phyloP scores from a whole-genome alignment of 2,329 filamentous ascomycete genomes.

The Fusarium albosuccineum region DNA sequence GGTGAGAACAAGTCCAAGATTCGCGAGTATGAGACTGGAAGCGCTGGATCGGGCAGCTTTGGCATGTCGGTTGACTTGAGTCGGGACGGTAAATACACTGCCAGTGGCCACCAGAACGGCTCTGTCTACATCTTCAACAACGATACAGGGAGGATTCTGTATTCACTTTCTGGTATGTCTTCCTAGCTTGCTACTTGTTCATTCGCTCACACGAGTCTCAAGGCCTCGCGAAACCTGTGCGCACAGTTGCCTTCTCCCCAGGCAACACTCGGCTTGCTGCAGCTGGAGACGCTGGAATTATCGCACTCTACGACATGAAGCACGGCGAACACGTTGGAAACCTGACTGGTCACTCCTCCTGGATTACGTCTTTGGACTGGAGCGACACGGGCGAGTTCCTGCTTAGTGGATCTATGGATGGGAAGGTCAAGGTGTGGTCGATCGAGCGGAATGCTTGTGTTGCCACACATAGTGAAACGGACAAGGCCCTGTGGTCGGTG shows the following conservation, averaged over 20 bases:
- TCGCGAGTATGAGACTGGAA: constrained; percentile 84
- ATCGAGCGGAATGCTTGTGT: constrained; percentile 87
- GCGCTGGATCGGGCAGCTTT: constrained; percentile 82
- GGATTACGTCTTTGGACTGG: constrained; percentile 94
- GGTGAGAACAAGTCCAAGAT: constrained; percentile 72
- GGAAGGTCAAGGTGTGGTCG: constrained; percentile 96
- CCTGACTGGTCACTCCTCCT: constrained; percentile 81
- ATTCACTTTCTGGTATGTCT: constrained; percentile 82
- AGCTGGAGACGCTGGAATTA: constrained; percentile 88
- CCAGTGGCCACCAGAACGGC: constrained; percentile 93
- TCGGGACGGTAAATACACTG: constrained; percentile 84
- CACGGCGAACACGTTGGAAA: constrained; percentile 95
- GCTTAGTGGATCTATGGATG: constrained; percentile 88
- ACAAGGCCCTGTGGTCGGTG: constrained; percentile 85
- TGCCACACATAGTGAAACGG: constrained; percentile 92
- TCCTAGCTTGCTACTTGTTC: not conserved
- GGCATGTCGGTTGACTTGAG: constrained; percentile 88
- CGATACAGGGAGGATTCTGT: constrained; percentile 84
- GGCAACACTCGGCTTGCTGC: constrained; percentile 87
- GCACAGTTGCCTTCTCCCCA: constrained; percentile 89
- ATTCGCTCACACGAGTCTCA: constrained; percentile 17
- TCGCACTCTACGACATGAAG: constrained; percentile 91
- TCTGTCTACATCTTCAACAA: constrained; percentile 96
- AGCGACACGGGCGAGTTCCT: constrained; percentile 93
- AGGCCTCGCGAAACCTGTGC: constrained; percentile 89